phyloP scores from a whole-genome alignment of 768 basidiomycete species.

The Clitopilus hobsonii region DNA sequence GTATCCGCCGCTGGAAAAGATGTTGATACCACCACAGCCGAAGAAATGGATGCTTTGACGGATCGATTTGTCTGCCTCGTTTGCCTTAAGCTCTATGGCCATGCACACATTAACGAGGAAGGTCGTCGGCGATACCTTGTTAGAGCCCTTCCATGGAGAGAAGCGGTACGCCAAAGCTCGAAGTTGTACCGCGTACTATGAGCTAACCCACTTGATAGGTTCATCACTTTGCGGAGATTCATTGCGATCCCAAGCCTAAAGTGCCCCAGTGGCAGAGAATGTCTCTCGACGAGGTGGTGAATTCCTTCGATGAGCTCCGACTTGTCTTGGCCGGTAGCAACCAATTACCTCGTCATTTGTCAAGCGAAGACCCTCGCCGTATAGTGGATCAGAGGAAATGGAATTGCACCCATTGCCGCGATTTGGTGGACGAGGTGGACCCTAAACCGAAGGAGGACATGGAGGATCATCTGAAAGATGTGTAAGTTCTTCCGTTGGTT shows the following conservation, averaged over 20 bases:
- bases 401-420: constrained; percentile 36
- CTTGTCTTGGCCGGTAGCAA: background rate
- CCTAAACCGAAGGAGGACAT: constrained; percentile 22
- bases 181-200: too few relatives aligned
- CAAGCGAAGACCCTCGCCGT: too few relatives aligned
- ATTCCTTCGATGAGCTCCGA: background rate
- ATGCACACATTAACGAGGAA: too few relatives aligned
- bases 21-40: constrained; percentile 9
- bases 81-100: constrained; percentile 2
- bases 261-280: background rate
- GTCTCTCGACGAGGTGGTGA: background rate
- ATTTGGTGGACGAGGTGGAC: constrained; percentile 28
- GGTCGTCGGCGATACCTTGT: background rate
- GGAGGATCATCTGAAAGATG: constrained; percentile 21
- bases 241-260: background rate
- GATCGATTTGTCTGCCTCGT: constrained; percentile 12
- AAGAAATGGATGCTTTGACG: constrained; percentile 14
- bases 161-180: constrained; percentile 8
- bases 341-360: background rate
- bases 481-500: constrained; percentile 10
- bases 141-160: constrained; percentile 14
- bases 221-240: background rate
- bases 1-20: constrained; percentile 3
- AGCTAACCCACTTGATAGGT: background rate
- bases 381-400: too few relatives aligned